A percentile compares a stretch with the other conserved stretches of the same genome.
phyloP scores from a whole-genome alignment of 2,329 filamentous ascomycete species.

The Teratosphaeria viscida region DNA sequence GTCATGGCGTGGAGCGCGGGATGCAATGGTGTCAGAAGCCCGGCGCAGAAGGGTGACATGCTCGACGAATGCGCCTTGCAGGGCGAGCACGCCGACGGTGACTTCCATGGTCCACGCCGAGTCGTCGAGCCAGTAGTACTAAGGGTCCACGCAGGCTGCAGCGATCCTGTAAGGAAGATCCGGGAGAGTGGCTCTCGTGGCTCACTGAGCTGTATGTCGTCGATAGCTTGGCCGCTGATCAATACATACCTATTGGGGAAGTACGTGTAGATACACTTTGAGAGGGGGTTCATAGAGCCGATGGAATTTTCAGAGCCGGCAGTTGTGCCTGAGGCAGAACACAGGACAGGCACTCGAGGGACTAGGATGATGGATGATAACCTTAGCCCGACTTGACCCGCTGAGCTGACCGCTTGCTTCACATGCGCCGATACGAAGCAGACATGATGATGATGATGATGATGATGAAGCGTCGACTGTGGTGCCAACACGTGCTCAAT shows the following conservation, averaged over 20 bases:
- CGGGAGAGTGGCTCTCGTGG: background rate
- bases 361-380: too few relatives aligned
- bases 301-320: background rate
- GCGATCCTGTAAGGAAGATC: background rate
- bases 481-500: background rate
- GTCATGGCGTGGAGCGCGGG: conserved; percentile 25
- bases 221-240: background rate
- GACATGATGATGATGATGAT: background rate
- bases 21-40: conserved; percentile 33
- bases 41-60: conserved; percentile 66
- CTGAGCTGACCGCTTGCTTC: background rate
- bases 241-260: background rate
- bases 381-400: background rate
- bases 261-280: background rate
- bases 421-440: background rate
- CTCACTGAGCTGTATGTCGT: background rate
- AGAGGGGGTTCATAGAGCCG: background rate
- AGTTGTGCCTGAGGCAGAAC: background rate
- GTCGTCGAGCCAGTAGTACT: background rate
- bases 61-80: conserved; percentile 90
- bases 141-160: background rate
- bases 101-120: conserved; percentile 15
- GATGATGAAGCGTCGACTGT: background rate
- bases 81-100: conserved; percentile 55
- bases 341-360: too few relatives aligned